Evolutionary conservation across 148 eudicot species (phyloP).

Genomic region (Fagopyrum esculentum): DNA sequence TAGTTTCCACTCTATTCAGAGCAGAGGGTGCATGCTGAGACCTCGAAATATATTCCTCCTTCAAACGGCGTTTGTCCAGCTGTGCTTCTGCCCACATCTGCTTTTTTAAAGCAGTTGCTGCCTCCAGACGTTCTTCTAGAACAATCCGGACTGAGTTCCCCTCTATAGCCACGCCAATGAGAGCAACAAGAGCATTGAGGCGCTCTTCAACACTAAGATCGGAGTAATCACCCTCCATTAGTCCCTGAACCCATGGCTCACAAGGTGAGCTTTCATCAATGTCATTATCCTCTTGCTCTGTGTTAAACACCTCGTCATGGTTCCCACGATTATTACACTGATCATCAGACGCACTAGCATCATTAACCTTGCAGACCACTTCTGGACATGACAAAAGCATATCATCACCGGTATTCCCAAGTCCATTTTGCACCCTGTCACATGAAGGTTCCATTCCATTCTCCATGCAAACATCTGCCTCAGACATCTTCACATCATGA

Average conservation of each 20-base stretch:
- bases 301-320: constrained; percentile 20
- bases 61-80: constrained; percentile 72
- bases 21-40: constrained; percentile 33
- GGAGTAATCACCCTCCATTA: constrained; percentile 72
- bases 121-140: constrained; percentile 93
- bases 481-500: constrained; percentile 22
- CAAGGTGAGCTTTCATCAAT: constrained; percentile 60
- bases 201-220: constrained; percentile 84
- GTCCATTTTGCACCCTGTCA: constrained; percentile 22
- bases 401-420: constrained; percentile 19
- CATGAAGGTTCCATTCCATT: constrained; percentile 25
- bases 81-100: constrained; percentile 98
- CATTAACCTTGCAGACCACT: constrained; percentile 17
- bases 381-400: constrained; percentile 21
- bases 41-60: constrained; percentile 57
- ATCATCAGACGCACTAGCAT: constrained; percentile 27
- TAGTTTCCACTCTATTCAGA: constrained; percentile 40
- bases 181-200: constrained; percentile 74
- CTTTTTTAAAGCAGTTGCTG: constrained; percentile 80
- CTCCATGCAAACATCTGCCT: constrained; percentile 20
- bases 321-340: constrained; percentile 24
- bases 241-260: constrained; percentile 91
- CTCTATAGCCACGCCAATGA: constrained; percentile 81
- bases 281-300: constrained; percentile 46
- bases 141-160: constrained; percentile 70